A percentile compares a stretch with the other conserved stretches of the same genome.
Conservation (phyloP, 257 asterid genomes). For the Solanum peruvianum region DNA sequence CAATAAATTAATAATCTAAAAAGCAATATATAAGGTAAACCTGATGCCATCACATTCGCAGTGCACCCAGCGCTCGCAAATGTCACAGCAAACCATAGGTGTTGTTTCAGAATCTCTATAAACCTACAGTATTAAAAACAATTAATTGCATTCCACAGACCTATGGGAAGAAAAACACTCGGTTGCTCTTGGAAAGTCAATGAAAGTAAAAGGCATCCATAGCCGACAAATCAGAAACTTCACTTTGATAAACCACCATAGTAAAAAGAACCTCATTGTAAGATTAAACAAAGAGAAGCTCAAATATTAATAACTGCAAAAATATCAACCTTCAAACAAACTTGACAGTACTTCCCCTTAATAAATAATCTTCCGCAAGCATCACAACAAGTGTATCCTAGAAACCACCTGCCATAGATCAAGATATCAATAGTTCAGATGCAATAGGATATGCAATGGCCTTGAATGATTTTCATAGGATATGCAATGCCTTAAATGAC, state of each 20-base stretch:
- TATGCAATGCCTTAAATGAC: neutral
- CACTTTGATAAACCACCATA: neutral
- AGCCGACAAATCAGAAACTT: neutral
- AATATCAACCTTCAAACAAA: constrained; percentile 73
- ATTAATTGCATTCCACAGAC: neutral
- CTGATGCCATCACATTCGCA: constrained; percentile 97
- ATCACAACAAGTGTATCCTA: constrained; percentile 98
- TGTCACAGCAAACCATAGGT: constrained; percentile 98
- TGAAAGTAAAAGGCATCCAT: neutral
- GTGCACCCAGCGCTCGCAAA: constrained; percentile 98
- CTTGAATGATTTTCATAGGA: neutral
- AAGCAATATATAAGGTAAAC: constrained; percentile 19
- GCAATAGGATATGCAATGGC: neutral
- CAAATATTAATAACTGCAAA: neutral
- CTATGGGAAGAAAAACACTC: neutral
- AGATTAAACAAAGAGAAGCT: neutral
- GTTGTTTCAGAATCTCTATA: constrained; percentile 98
- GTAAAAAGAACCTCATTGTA: neutral
- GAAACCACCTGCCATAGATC: constrained; percentile 74
- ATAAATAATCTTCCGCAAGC: constrained; percentile 97
- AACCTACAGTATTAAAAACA: constrained; percentile 44
- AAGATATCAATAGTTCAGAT: neutral
- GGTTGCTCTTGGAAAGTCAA: neutral
- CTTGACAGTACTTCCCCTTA: constrained; percentile 94
- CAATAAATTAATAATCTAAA: neutral